Evolutionary conservation across 345 rosid species (phyloP).

Genomic region (Mallotus nudiflorus): DNA sequence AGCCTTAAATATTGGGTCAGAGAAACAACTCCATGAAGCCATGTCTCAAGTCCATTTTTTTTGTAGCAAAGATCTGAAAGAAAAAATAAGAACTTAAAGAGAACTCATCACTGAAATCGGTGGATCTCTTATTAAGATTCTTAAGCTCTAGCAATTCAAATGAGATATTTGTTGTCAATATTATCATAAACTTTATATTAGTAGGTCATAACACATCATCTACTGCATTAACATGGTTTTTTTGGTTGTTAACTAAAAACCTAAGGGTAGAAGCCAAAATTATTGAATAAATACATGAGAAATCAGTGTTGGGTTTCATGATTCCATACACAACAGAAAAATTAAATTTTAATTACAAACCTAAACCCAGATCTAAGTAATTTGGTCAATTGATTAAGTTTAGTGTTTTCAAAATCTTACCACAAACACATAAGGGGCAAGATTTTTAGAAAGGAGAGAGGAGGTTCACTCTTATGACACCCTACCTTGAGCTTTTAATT

Average conservation of each 20-base stretch:
- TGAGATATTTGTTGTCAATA: slow-evolving; percentile 49
- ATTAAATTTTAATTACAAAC: too few relatives aligned
- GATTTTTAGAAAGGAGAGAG: too few relatives aligned
- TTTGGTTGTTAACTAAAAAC: slow-evolving; percentile 50
- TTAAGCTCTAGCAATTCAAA: slow-evolving; percentile 47
- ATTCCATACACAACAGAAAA: too few relatives aligned
- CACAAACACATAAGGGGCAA: too few relatives aligned
- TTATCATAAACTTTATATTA: slow-evolving; percentile 58
- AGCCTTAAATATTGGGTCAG: slow-evolving; percentile 46
- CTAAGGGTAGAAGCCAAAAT: slow-evolving; percentile 42
- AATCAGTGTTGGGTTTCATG: too few relatives aligned
- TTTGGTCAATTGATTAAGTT: too few relatives aligned
- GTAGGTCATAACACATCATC: slow-evolving; percentile 75
- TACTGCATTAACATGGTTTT: slow-evolving; percentile 80
- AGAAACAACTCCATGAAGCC: slow-evolving; percentile 40
- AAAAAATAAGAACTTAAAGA: slow-evolving; percentile 35
- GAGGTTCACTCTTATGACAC: too few relatives aligned
- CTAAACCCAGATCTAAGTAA: too few relatives aligned
- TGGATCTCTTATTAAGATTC: slow-evolving; percentile 58
- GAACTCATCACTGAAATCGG: slow-evolving; percentile 27
- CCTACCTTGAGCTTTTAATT: too few relatives aligned
- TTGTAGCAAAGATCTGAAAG: slow-evolving; percentile 45
- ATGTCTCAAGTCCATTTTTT: slow-evolving; percentile 43
- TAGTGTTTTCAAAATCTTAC: too few relatives aligned
- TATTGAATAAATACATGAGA: slow-evolving; percentile 39